phyloP scores from a whole-genome alignment of 1,284 basidiomycete genomes.

The Volvariella volvacea region DNA sequence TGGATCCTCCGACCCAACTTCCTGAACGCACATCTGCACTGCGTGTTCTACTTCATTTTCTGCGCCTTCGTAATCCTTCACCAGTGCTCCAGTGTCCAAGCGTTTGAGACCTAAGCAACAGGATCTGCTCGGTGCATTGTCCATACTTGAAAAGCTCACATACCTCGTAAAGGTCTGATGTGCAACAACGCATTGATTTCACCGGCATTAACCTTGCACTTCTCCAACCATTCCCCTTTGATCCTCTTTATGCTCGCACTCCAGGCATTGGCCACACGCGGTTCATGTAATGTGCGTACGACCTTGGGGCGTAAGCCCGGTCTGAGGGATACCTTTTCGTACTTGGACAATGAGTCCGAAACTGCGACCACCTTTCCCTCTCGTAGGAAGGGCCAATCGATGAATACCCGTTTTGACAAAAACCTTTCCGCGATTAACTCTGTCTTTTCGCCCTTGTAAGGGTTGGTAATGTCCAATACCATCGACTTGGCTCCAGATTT shows the following conservation, averaged over 20 bases:
- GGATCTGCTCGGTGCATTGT: background rate
- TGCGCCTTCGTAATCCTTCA: slow-evolving; percentile 88
- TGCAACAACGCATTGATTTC: slow-evolving; percentile 80
- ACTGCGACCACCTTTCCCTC: slow-evolving; percentile 87
- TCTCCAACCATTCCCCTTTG: slow-evolving; percentile 79
- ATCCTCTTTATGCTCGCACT: too few species aligned
- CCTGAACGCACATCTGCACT: slow-evolving; percentile 74
- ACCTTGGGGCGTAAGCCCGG: slow-evolving; percentile 52
- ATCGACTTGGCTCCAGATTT: slow-evolving; percentile 92
- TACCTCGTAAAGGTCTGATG: slow-evolving; percentile 83
- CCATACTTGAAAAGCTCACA: slow-evolving; percentile 10
- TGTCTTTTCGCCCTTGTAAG: slow-evolving; percentile 60
- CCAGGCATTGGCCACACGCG: slow-evolving; percentile 63
- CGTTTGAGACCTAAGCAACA: slow-evolving; percentile 68
- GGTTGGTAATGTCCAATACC: slow-evolving; percentile 80
- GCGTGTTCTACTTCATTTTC: slow-evolving; percentile 85
- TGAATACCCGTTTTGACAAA: slow-evolving; percentile 75
- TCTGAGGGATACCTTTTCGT: slow-evolving; percentile 63
- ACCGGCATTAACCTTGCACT: slow-evolving; percentile 83
- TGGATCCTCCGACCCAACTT: slow-evolving; percentile 83
- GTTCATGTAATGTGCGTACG: slow-evolving; percentile 66
- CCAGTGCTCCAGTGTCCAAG: slow-evolving; percentile 81
- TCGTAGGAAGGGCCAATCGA: slow-evolving; percentile 92
- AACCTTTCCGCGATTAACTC: slow-evolving; percentile 73
- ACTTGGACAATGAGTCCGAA: slow-evolving; percentile 85